Evolutionary conservation across 2,329 filamentous ascomycete genomes (phyloP).

Genomic region (Neopestalotiopsis rosae): DNA sequence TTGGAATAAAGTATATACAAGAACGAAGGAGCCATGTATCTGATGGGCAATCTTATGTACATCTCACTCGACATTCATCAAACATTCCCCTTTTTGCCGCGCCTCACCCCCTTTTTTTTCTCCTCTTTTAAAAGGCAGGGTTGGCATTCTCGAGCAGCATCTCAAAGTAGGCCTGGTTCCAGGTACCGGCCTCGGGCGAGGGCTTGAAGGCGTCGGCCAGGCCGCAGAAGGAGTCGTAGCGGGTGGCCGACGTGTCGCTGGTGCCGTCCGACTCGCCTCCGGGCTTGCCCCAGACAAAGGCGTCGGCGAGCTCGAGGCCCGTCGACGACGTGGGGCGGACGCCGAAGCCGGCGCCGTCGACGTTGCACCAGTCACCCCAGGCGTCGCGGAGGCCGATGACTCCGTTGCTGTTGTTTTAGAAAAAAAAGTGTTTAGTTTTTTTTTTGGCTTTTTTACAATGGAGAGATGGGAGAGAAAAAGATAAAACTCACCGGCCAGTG

Average conservation of each 20-base stretch:
- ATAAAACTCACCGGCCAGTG: constrained; percentile 32
- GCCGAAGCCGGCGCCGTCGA: constrained; percentile 63
- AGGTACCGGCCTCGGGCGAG: constrained; percentile 73
- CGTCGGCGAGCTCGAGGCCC: constrained; percentile 58
- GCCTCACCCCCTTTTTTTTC: neutral
- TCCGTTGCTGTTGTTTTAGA: constrained; percentile 28
- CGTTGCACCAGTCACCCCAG: constrained; percentile 70
- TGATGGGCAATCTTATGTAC: constrained; percentile 6
- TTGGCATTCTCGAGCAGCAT: constrained; percentile 61
- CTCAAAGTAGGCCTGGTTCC: constrained; percentile 70
- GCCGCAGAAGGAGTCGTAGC: constrained; percentile 63
- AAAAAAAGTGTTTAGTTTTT: neutral
- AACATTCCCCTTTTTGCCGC: neutral
- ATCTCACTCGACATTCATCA: neutral
- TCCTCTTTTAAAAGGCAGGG: constrained; percentile 47
- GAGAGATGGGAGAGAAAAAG: neutral
- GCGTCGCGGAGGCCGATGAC: constrained; percentile 55
- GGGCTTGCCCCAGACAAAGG: constrained; percentile 69
- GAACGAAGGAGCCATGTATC: constrained; percentile 8
- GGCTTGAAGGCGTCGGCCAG: constrained; percentile 62
- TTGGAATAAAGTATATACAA: constrained; percentile 9
- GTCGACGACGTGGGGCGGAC: constrained; percentile 60
- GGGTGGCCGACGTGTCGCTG: constrained; percentile 45
- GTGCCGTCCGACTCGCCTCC: constrained; percentile 55
- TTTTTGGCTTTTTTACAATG: neutral